Base-by-base conservation (phyloP, 768 basidiomycete species). In the Hygrophorus pudorinus region DNA sequence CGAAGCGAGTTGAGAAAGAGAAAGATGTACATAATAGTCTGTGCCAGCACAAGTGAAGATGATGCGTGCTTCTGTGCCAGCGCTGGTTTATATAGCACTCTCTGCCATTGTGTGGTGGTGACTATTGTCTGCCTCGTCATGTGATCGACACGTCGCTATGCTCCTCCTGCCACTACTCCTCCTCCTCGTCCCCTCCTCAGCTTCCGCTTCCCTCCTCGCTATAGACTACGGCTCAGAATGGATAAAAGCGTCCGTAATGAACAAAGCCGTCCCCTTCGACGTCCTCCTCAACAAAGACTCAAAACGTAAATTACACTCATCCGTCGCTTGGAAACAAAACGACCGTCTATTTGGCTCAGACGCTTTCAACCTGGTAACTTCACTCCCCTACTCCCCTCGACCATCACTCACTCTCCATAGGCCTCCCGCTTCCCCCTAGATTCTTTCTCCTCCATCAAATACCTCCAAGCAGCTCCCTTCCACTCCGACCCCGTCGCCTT, bases 201-300 rank as follows among this genome's bases (percentile, higher is more conserved):
- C 70, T n/a, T 63, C 75, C 33, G 85, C 82, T 16, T 79, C 92
- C 2, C 76, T 98, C 10, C 76, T 99, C 38, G 93, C 93, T 14
- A 88, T 99, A 57, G 96, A 99, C 78, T 97, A 96, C 76, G 96
- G 96, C 59, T 78, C 88, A 13, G 96, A 98, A 65, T 93, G 82
- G 76, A 97, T 93, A 57, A 99, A 97, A 64, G 88, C 91, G 21
- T 93, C 92, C 3, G 68, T 98, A 46, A 84, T 97, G 73, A 93
- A 91, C 57, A 91, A 92, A 1, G 92, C 90, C 36, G 65, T 87
- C 27, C 92, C 94, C 3, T 94, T 99, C 54, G 96, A 99, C 64
- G 88, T 99, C 24, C 72, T 99, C 20, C 70, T 98, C 45, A 96
- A 97, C 68, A 88, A 88, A 60, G 94, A 97, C 60, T 96, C 92